Evolutionary conservation across 2,329 filamentous ascomycete species (phyloP).

Genomic region (Pestalotiopsis sp.): DNA sequence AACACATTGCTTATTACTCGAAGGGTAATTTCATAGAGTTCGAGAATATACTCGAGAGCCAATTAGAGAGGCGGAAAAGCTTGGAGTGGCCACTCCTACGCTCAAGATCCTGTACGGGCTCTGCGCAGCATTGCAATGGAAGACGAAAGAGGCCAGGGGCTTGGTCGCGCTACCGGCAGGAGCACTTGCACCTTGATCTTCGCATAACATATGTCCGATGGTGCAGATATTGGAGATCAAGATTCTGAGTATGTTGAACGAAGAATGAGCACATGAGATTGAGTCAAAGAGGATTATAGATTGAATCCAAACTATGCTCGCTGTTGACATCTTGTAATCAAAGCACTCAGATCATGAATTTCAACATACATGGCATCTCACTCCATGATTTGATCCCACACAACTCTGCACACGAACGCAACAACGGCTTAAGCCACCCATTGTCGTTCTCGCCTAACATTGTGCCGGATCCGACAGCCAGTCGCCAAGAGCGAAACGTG

Average conservation of each 20-base stretch:
- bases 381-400: neutral
- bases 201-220: no score
- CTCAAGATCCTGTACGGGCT: constrained; percentile 50
- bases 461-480: neutral
- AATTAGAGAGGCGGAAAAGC: constrained; percentile 48
- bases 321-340: no score
- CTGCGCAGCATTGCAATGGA: constrained; percentile 49
- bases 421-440: neutral
- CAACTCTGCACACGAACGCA: neutral
- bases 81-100: constrained; percentile 52
- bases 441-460: neutral
- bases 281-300: no score
- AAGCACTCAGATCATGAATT: neutral
- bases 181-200: neutral
- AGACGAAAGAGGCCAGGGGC: constrained; percentile 39
- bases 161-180: neutral
- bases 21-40: constrained; percentile 55
- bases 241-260: no score
- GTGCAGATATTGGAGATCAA: no score
- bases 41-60: constrained; percentile 59
- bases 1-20: neutral
- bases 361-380: neutral
- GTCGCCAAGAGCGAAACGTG: neutral
- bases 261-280: no score
- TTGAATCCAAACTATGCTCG: no score